Base-by-base conservation (phyloP, 1,139 yeast genomes). In the Hyphopichia khmerensis region DNA sequence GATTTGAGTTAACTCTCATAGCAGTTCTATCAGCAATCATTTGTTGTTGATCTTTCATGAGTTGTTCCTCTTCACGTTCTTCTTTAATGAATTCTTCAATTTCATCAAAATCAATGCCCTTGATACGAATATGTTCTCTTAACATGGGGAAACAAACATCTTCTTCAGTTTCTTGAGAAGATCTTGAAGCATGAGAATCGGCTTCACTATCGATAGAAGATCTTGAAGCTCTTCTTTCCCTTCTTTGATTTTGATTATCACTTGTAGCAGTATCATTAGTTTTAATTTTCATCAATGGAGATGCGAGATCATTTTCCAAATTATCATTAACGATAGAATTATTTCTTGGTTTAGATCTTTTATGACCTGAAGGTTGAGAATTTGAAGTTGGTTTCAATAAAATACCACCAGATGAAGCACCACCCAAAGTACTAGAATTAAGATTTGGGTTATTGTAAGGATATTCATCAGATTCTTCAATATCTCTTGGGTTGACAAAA, bases 81-180 rank as follows among this genome's bases (percentile, higher is more conserved):
- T 81, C 87, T 42, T 73, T 71, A 42, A 85, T 81, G 53, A 84
- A 85, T 51, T 85, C 90, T 48, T 85, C 93, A 56, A 86, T 75
- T 53, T 84, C 93, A 58, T 82, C 87, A 55, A 85, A 85, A 61
- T 86, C 91, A 50, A 86, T 84, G 13, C 91, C 93, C 49, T 82
- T 82, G 35, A 83, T 72, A 48, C 87, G 73, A 11, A 79, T 74
- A 52, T 82, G 85, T 53, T 84, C 88, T 18, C 88, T 82, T 40
- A 82, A 72, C 88, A 89, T 86, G 1, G 99, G 98, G 67, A 91
- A 90, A 72, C 98, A 93, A 37, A 93, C 99, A 75, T 93, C 98
- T 60, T 91, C 97, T 59, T 91, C 98, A 0, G 96, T 89, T 59
- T 87, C 95, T 55, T 85, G 89, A 2, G 89, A 82, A 18, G 82